Evolutionary conservation across 208 protist genomes (phyloP).

Genomic region (Crithidia fasciculata): DNA sequence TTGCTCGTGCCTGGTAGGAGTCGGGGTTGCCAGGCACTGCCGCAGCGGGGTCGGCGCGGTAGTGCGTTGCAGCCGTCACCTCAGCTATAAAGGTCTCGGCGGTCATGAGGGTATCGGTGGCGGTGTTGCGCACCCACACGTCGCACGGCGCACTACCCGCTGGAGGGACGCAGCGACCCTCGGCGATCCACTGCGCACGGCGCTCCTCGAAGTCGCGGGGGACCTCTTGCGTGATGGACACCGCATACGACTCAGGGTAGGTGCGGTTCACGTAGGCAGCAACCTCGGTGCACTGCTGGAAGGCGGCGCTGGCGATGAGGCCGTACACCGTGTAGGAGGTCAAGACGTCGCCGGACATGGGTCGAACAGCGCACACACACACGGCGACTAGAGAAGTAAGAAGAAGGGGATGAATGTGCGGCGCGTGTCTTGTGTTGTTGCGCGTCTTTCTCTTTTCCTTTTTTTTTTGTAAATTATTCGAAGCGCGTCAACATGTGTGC

Average conservation of each 20-base stretch:
- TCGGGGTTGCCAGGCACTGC: conserved; percentile 45
- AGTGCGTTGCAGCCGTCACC: conserved; percentile 51
- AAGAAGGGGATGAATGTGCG: no score
- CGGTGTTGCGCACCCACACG: conserved; percentile 36
- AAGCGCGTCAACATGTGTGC: no score
- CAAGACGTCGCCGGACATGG: conserved; percentile 19
- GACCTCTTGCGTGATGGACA: conserved; percentile 60
- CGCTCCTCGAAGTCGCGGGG: conserved; percentile 73
- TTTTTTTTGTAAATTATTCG: no score
- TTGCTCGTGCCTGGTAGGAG: conserved; percentile 66
- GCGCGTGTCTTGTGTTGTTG: no score
- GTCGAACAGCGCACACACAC: neutral
- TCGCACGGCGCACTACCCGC: conserved; percentile 5
- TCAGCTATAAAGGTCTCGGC: conserved; percentile 55
- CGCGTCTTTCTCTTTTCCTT: no score
- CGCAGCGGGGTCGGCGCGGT: conserved; percentile 43
- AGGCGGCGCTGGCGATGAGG: conserved; percentile 52
- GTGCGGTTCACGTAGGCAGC: conserved; percentile 67
- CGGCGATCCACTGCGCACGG: conserved; percentile 25
- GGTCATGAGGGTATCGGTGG: conserved; percentile 24
- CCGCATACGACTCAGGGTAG: conserved; percentile 53
- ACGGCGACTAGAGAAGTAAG: no score
- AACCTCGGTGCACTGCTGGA: conserved; percentile 80
- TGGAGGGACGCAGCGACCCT: neutral
- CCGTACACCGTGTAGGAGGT: conserved; percentile 61